Base-by-base conservation (phyloP, 345 rosid species). In the Combretum micranthum region DNA sequence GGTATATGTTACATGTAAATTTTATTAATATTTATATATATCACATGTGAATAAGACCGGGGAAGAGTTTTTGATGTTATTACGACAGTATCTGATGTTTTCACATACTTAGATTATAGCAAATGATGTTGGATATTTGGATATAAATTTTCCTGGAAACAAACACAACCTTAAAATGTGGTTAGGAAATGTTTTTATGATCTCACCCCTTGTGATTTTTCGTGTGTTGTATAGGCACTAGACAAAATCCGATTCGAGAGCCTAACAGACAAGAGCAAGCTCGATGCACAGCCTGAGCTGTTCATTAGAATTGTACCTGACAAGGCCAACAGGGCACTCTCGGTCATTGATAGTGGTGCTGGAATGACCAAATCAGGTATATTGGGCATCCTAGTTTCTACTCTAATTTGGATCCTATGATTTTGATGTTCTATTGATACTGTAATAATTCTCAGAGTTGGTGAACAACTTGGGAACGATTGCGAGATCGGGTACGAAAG, bases 331-430 rank as follows among this genome's bases (percentile, higher is more conserved):
- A 77, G 69, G 51, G 59, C 80, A 0, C 69, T 80, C 13, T 71
- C 85, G 13, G 66, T 80, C 21, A 74, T 72, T 2, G 85, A 80
- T 23, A 74, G 85, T 3, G 85, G 85, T 25, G 2, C 59, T 23
- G 80, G 85, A 25, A 80, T 80, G 84, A 80, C 84, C 62, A 80
- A 80, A 80, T 69, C 81, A 57, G 84, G 84, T 79, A 69, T 22
- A 10, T 7, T 19, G 9, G 10, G 9, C 10, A 11, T 21, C 15
- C 53, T 48, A n/a, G n/a, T n/a, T n/a, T n/a, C n/a, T n/a, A n/a
- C 14, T 15, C 52, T 47, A 8, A 8, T 12, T 23, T 47, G 42
- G 0, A 22, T 12, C 4, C 11, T 4, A 0, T 4, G 2, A 20
- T 22, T 22, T 1, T 15, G 0, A n/a, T 25, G 42, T 18, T 18